phyloP scores from a whole-genome alignment of 2,329 filamentous ascomycete species.

The Ceratocystis destructans region DNA sequence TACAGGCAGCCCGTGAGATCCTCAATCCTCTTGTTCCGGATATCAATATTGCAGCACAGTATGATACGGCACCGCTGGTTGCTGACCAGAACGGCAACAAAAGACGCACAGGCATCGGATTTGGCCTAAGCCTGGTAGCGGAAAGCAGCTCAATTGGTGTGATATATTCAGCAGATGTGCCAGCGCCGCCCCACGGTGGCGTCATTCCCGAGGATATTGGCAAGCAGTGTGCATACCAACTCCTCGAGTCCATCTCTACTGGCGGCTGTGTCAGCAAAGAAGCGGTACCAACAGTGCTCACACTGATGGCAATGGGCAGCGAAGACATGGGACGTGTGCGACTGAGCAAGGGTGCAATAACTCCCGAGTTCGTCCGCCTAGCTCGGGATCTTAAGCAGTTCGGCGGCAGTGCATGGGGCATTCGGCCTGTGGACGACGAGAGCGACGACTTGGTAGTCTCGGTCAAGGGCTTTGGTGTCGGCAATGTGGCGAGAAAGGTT shows the following conservation, averaged over 20 bases:
- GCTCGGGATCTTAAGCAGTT: conserved; percentile 80
- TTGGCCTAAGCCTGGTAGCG: conserved; percentile 79
- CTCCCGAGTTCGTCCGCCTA: conserved; percentile 64
- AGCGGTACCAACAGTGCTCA: conserved; percentile 61
- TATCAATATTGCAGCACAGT: conserved; percentile 75
- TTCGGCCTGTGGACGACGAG: conserved; percentile 59
- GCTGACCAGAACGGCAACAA: conserved; percentile 39
- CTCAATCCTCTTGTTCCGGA: conserved; percentile 77
- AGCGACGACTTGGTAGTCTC: conserved; percentile 69
- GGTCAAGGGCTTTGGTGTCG: conserved; percentile 83
- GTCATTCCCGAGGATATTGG: conserved; percentile 83
- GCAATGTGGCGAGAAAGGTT: conserved; percentile 89
- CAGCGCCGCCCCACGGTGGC: conserved; percentile 61
- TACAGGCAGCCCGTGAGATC: conserved; percentile 73
- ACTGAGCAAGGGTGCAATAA: conserved; percentile 67
- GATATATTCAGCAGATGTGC: conserved; percentile 75
- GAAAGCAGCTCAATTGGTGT: conserved; percentile 74
- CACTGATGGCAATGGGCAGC: conserved; percentile 93
- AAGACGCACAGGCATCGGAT: conserved; percentile 69
- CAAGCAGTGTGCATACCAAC: conserved; percentile 71
- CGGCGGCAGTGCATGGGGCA: conserved; percentile 79
- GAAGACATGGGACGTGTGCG: conserved; percentile 86
- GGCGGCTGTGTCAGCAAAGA: conserved; percentile 69
- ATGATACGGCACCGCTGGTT: conserved; percentile 51
- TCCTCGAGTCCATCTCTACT: conserved; percentile 67